Percentiles rank a stretch among this genome's conserved stretches.
Conservation (phyloP, 257 asterid genomes). For the Haberlea rhodopensis region DNA sequence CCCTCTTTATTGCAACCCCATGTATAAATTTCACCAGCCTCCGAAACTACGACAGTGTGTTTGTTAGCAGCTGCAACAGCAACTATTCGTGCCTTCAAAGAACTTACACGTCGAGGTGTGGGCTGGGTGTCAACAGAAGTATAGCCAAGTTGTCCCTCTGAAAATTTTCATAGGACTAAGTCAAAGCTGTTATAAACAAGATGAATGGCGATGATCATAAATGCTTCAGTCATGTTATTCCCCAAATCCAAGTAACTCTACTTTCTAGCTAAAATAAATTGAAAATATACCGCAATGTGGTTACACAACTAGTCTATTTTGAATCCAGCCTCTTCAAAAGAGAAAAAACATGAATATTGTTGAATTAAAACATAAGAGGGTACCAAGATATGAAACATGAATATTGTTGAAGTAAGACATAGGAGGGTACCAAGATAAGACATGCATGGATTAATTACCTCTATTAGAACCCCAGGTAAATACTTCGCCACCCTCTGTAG, state of each 20-base stretch:
- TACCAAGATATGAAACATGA: constrained; percentile 19
- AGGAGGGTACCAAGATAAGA: constrained; percentile 1
- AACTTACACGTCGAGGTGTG: constrained; percentile 91
- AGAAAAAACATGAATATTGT: constrained; percentile 14
- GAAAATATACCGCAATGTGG: constrained; percentile 20
- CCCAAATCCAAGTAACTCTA: constrained; percentile 11
- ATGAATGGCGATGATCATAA: constrained; percentile 10
- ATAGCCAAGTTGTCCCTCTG: constrained; percentile 99
- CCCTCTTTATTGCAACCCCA: constrained; percentile 99
- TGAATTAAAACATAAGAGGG: not conserved
- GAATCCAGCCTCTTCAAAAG: constrained; percentile 13
- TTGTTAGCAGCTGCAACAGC: constrained; percentile 98
- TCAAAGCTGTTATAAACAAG: constrained; percentile 19
- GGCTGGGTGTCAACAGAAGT: constrained; percentile 97
- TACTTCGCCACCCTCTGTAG: constrained; percentile 92
- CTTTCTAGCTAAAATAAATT: constrained; percentile 15
- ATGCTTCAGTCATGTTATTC: constrained; percentile 11
- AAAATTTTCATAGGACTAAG: constrained; percentile 30
- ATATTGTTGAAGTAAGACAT: not conserved
- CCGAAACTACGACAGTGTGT: constrained; percentile 92
- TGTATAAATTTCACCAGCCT: constrained; percentile 83
- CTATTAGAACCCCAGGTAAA: constrained; percentile 99
- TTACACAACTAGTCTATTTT: constrained; percentile 5
- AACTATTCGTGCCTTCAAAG: constrained; percentile 69
- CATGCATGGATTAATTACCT: constrained; percentile 45